Evolutionary conservation across 2,329 filamentous ascomycete species (phyloP).

Genomic region (Neofusicoccum sp.): DNA sequence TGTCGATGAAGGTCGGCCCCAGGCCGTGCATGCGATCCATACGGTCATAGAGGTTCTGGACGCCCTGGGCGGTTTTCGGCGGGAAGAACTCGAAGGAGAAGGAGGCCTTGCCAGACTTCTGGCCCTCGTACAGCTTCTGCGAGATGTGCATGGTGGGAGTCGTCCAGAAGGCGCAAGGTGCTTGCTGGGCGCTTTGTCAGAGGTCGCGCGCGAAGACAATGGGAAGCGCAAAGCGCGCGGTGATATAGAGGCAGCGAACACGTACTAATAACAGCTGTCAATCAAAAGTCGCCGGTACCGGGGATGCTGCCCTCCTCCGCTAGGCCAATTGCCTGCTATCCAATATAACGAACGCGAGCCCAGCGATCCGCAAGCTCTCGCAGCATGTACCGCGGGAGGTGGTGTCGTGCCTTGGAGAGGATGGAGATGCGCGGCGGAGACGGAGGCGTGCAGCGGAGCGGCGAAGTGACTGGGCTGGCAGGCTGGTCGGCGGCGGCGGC

Average conservation of each 20-base stretch:
- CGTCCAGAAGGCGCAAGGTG: neutral
- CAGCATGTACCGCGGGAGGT: conserved; percentile 48
- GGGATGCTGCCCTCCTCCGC: conserved; percentile 4
- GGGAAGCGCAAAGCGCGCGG: neutral
- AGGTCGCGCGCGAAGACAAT: neutral
- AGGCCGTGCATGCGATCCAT: conserved; percentile 99
- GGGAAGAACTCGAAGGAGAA: conserved; percentile 99
- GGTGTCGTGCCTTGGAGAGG: conserved; percentile 1
- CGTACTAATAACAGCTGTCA: neutral
- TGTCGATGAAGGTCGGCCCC: conserved; percentile 93
- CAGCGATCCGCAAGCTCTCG: conserved; percentile 53
- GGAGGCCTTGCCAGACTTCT: conserved; percentile 74
- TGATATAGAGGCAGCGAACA: neutral
- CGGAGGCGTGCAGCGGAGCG: neutral
- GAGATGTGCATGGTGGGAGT: conserved; percentile 82
- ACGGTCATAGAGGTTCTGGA: conserved; percentile 98
- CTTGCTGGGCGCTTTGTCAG: neutral
- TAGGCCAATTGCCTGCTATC: conserved; percentile 32
- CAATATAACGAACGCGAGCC: conserved; percentile 47
- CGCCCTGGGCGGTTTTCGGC: conserved; percentile 93
- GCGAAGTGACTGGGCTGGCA: conserved; percentile 1
- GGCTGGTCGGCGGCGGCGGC: neutral
- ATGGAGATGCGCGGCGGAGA: neutral
- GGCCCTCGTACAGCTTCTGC: conserved; percentile 81
- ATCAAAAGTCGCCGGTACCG: conserved; percentile 8